A percentile compares a stretch with the other conserved stretches of the same genome.
phyloP scores from a whole-genome alignment of 1,284 basidiomycete species.

The Sporisorium exsertum region DNA sequence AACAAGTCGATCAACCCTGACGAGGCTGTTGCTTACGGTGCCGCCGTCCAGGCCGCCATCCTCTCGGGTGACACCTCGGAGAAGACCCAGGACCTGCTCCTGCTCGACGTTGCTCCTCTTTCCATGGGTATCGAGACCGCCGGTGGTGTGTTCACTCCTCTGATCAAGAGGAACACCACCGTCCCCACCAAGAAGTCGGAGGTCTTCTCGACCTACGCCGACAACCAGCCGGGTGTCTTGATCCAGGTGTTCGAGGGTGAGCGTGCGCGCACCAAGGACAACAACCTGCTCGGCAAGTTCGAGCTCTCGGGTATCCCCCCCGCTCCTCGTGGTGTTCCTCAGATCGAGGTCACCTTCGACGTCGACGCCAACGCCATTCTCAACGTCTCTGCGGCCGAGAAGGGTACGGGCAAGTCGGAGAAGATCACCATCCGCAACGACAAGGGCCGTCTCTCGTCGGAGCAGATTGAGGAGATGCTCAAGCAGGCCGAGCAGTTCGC shows the following conservation, averaged over 20 bases:
- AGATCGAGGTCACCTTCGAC: conserved; percentile 98
- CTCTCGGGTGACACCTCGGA: conserved; percentile 97
- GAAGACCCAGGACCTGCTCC: conserved; percentile 95
- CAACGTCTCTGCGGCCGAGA: conserved; percentile 95
- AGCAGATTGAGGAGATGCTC: conserved; percentile 95
- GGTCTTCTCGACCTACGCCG: conserved; percentile 98
- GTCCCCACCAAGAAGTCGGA: conserved; percentile 99
- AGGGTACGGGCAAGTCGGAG: conserved; percentile 96
- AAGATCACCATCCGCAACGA: conserved; percentile 96
- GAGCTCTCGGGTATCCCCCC: conserved; percentile 98
- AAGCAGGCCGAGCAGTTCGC: conserved; percentile 78
- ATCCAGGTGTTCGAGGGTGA: conserved; percentile 99
- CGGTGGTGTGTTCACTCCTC: conserved; percentile 97
- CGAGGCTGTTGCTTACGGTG: conserved; percentile 99
- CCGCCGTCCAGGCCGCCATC: conserved; percentile 98
- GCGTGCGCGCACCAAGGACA: conserved; percentile 98
- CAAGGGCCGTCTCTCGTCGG: conserved; percentile 97
- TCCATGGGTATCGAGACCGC: conserved; percentile 97
- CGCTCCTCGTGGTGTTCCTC: conserved; percentile 97
- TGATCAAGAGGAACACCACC: conserved; percentile 98
- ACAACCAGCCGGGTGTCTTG: conserved; percentile 98
- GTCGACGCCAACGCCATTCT: conserved; percentile 98
- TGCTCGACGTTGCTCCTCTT: conserved; percentile 95
- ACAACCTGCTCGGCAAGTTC: conserved; percentile 98
- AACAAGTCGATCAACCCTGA: conserved; percentile 91